Evolutionary conservation across 1,284 basidiomycete genomes (phyloP).

Genomic region (Ceratobasidium sp.): DNA sequence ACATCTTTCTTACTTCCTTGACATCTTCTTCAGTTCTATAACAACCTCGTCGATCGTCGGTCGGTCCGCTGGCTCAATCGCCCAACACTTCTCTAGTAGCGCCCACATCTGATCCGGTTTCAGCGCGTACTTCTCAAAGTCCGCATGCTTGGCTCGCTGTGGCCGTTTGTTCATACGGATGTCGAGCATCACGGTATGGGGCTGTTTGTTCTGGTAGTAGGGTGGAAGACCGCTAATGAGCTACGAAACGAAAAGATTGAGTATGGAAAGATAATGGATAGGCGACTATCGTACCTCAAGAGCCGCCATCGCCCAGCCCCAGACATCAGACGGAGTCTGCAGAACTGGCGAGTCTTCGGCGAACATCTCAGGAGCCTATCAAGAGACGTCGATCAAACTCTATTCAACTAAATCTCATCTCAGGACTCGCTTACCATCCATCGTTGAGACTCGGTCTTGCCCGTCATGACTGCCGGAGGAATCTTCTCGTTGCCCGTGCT

Average conservation of each 20-base stretch:
- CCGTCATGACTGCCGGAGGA: constrained; percentile 19
- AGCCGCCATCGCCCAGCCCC: constrained; percentile 40
- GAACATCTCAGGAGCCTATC: constrained; percentile 42
- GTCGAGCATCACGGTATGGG: constrained; percentile 13
- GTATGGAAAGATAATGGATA: too few species aligned
- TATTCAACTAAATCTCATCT: not conserved
- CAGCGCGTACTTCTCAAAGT: constrained; percentile 26
- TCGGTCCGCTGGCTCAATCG: not conserved
- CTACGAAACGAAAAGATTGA: too few species aligned
- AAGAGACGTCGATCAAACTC: not conserved
- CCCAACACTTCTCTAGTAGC: constrained; percentile 31
- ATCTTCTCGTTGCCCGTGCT: not conserved
- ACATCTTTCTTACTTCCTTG: not conserved
- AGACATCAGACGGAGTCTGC: constrained; percentile 28
- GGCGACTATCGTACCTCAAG: constrained; percentile 11
- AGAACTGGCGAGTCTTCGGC: not conserved
- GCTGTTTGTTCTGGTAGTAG: constrained; percentile 21
- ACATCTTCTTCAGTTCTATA: constrained; percentile 13
- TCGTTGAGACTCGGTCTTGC: constrained; percentile 40
- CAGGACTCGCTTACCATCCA: constrained; percentile 27
- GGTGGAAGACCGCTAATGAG: constrained; percentile 14
- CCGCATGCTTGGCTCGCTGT: not conserved
- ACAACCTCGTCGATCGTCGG: constrained; percentile 21
- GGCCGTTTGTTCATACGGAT: constrained; percentile 7
- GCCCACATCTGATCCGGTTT: constrained; percentile 26